phyloP scores from a whole-genome alignment of 805 yeast species.

The Starmerella ratchasimensis region DNA sequence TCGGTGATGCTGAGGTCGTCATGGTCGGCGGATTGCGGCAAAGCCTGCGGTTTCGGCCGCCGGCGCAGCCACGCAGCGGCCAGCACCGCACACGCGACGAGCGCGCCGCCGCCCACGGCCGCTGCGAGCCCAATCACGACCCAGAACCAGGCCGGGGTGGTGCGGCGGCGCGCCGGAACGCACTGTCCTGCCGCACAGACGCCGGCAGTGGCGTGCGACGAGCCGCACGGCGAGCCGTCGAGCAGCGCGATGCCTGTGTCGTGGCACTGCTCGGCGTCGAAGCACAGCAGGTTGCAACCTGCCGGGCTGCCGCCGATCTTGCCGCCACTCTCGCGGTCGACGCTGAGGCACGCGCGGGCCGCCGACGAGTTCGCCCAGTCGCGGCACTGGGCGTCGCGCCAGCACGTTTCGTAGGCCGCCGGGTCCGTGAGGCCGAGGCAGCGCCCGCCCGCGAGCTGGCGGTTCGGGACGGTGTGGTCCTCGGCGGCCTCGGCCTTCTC shows the following conservation, averaged over 20 bases:
- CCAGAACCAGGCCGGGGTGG: not conserved
- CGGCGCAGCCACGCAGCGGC: too few species aligned
- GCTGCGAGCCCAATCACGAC: not conserved
- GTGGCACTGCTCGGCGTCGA: constrained; percentile 2
- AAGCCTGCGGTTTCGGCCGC: too few species aligned
- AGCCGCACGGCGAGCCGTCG: constrained; percentile 7
- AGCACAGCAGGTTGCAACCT: constrained; percentile 6
- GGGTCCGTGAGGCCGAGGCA: constrained; percentile 3
- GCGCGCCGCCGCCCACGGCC: not conserved
- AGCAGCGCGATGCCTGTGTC: not conserved
- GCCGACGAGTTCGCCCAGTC: not conserved
- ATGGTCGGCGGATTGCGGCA: too few species aligned
- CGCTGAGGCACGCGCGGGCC: too few species aligned
- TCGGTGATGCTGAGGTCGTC: too few species aligned
- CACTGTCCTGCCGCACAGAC: not conserved
- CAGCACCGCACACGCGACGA: too few species aligned
- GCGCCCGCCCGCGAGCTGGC: not conserved
- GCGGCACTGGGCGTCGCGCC: constrained; percentile 8
- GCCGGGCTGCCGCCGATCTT: constrained; percentile 3
- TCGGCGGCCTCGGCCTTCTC: too few species aligned
- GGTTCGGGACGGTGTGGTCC: too few species aligned
- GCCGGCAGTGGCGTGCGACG: not conserved
- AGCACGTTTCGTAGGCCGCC: not conserved
- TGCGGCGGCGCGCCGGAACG: too few species aligned
- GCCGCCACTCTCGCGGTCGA: too few species aligned